phyloP scores from a whole-genome alignment of 73 alveolate species.

The Breviolum minutum region DNA sequence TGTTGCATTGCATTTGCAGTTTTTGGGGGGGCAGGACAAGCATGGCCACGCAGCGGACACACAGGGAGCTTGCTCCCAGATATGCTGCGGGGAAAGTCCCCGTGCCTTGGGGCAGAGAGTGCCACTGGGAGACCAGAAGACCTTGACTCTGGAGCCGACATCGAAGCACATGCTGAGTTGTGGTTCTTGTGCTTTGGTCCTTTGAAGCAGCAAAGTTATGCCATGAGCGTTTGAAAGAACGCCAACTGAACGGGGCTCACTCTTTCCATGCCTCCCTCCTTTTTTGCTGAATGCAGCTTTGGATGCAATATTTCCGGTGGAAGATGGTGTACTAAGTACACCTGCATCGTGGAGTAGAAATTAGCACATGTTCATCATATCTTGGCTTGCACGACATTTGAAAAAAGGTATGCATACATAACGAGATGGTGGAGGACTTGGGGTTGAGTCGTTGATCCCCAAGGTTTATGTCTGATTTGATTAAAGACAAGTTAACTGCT shows the following conservation, averaged over 20 bases:
- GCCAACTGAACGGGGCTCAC: slow-evolving; percentile 55
- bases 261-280: slow-evolving; percentile 33
- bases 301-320: no score
- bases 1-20: no score
- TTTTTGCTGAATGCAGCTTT: no score
- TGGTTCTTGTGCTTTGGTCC: background rate
- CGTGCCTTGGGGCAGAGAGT: slow-evolving; percentile 69
- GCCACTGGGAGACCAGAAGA: slow-evolving; percentile 57
- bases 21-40: slow-evolving; percentile 7
- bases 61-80: slow-evolving; percentile 51
- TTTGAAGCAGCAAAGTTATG: slow-evolving; percentile 30
- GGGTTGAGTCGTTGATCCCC: no score
- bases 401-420: no score
- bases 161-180: slow-evolving; percentile 52
- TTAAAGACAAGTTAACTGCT: no score
- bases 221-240: slow-evolving; percentile 26
- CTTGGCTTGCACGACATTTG: no score
- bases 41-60: slow-evolving; percentile 46
- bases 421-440: no score
- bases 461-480: no score
- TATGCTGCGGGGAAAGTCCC: slow-evolving; percentile 69
- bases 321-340: no score
- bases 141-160: background rate
- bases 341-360: no score
- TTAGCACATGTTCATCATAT: no score